Base-by-base conservation (phyloP, 768 basidiomycete genomes). In the Mrakia frigida region DNA sequence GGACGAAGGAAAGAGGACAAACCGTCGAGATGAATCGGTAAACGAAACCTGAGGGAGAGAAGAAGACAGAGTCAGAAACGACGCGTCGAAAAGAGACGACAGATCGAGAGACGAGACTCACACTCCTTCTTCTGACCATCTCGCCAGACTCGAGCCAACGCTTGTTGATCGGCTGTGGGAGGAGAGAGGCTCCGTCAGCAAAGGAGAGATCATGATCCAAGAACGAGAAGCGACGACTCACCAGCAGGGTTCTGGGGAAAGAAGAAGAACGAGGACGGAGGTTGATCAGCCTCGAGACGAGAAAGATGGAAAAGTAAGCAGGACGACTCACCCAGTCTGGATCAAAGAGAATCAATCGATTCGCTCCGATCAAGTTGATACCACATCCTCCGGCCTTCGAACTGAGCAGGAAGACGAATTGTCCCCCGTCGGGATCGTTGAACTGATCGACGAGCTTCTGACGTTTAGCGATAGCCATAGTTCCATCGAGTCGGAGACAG, bases 81-180 rank as follows among this genome's bases (percentile, higher is more conserved):
- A 9, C 11, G 46, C 73, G 50, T 46, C 31, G 25, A 25, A 18
- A 35, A 60, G 35, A 0, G 14, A 21, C 6, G 13, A 14, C 3
- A 14, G 46, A 21, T 21, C 46, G 18, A 59, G 31, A 43, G 21
- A 41, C 25, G 14, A 14, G 16, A 25, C 91, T 73, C 81, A 94
- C 96, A 99, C 84, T 97, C 95, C 88, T 98, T 98, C 89, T 97
- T 99, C 83, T 98, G 96, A 0, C 96, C 96, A 81, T 99, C 96
- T 85, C 96, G 92, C 96, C 96, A 99, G 13, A 99, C 96, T 82
- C 96, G 93, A 61, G 96, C 96, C 7, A 99, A 87, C 11, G 96
- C 96, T 83, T 99, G 96, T 82, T 98, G 97, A 83, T 99, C 96
- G 37, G 95, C 73, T 46, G 68, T 31, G 28, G 7, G 46, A 37